Evolutionary conservation across 1,284 basidiomycete genomes (phyloP), one percentile per base, ranked within the genome.

Genomic region (Ustilago hordei): DNA sequence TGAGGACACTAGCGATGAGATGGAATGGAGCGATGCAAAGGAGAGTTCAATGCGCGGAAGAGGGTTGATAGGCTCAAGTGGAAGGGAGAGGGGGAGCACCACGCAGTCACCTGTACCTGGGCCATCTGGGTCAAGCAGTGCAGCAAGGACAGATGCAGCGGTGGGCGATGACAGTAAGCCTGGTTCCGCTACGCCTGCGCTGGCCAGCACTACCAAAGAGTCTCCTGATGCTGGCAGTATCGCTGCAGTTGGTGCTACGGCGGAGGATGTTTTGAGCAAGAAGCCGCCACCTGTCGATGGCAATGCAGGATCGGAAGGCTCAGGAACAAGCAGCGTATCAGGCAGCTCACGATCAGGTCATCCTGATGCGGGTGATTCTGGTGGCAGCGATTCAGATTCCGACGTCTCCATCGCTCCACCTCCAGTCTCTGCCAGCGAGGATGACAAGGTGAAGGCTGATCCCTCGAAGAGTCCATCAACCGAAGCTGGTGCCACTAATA

Each of bases 11-110:
- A 72, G 69, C 50, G 78, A 79, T 43, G 78, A 79, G 67, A 74
- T 79, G 74, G 78, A 79, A 56, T 78, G 75, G 75, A 78, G 75
- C 55, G 75, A 78, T 64, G 71, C 75, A 3, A 78, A 75, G 53
- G 75, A 78, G 53, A 73, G 60, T 32, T 61, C 55, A 43, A 52
- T 57, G 57, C 47, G 68, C 11, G 67, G 60, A 4, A 41, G 66
- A 28, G 63, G 65, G 59, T 28, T 66, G 35, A 53, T 61, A 23
- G 43, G 50, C 19, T 31, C 41, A 6, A 54, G 64, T 54, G 47
- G 64, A 11, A 53, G 70, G 41, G 47, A 57, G n/a, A 28, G 57
- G 6, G 66, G 52, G 28, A 55, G 54, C 17, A 57, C 52, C 19
- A 75, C 72, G 1, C 50, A 60, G 17, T 69, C 62, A 4, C 71